A percentile compares a stretch with the other conserved stretches of the same genome.
Evolutionary conservation across 129 eudicot species (phyloP).

Genomic region (Calendula officinalis): DNA sequence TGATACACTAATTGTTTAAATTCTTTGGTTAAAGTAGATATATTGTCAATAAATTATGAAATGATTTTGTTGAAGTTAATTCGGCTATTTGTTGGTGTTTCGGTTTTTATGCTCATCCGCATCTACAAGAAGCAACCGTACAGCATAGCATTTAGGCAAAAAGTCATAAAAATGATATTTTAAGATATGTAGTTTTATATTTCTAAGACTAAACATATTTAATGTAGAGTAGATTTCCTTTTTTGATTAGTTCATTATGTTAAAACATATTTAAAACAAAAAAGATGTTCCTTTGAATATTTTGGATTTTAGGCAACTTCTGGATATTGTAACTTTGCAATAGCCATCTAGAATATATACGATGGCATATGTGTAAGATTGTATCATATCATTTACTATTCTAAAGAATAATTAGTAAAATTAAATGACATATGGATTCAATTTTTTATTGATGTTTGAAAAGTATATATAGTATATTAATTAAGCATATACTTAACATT

Average conservation of each 20-base stretch:
- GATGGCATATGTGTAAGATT: neutral
- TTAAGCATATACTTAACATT: too few species aligned
- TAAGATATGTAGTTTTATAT: neutral
- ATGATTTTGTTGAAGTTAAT: too few species aligned
- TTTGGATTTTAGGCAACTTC: constrained; percentile 7
- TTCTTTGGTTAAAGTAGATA: too few species aligned
- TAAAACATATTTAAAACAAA: neutral
- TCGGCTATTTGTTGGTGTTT: too few species aligned
- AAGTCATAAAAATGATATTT: neutral
- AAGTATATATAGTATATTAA: too few species aligned
- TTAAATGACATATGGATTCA: too few species aligned
- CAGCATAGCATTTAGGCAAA: too few species aligned
- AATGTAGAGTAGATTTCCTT: neutral
- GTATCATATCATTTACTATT: neutral
- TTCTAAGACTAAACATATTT: neutral
- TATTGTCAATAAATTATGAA: too few species aligned
- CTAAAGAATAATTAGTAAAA: neutral
- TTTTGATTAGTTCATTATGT: neutral
- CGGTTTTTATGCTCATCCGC: too few species aligned
- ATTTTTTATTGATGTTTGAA: too few species aligned
- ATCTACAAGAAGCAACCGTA: too few species aligned
- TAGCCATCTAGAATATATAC: constrained; percentile 21
- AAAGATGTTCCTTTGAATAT: neutral
- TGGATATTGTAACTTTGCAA: constrained; percentile 1
- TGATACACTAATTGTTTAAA: too few species aligned